Evolutionary conservation across 2,329 filamentous ascomycete species (phyloP), one percentile per base, ranked within the genome.

Genomic region (Penicillium sp.): DNA sequence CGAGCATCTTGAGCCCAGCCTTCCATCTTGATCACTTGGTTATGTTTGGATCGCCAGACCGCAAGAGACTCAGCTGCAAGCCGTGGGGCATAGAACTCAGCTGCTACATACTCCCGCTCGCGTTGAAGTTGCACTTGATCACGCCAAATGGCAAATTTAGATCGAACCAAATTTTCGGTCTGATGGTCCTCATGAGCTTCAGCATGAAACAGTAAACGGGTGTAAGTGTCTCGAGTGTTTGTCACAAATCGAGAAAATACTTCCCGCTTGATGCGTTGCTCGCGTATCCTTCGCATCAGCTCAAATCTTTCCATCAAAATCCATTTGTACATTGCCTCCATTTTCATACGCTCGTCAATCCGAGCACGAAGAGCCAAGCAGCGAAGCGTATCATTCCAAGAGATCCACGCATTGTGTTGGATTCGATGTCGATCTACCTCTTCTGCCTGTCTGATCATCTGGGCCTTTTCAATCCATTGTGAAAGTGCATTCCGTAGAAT

Each of bases 381-480:
- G 17, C 85, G 82, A 16, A 86, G 74, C 16, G 74, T 74, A 62
- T 87, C 82, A 59, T 87, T 87, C 86, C 85, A 88, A 11, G 75
- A 73, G 1, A 79, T 85, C 75, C 82, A 85, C 4, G 82, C 76
- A 66, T 84, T 84, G 47, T 78, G 79, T 47, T 85, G 64, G 28
- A 86, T 67, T 43, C 83, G 80, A 60, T 75, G 68, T 11, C 74
- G 78, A 64, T 86, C 77, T 31, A 82, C 71, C 47, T 76, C 70
- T 22, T 73, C 70, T 17, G 85, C 84, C 61, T 78, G 73, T 44
- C 71, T 73, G 33, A 78, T 73, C 61, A 78, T 73, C 37, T 71
- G 67, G 46, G 74, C 60, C 45, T 75, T 78, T 25, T 74, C 69
- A 14, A 75, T 73, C 84, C 84, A 87, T 17, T 74, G 70, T 9